Conservation (phyloP, 768 basidiomycete genomes). For the Tremella yokohamensis region DNA sequence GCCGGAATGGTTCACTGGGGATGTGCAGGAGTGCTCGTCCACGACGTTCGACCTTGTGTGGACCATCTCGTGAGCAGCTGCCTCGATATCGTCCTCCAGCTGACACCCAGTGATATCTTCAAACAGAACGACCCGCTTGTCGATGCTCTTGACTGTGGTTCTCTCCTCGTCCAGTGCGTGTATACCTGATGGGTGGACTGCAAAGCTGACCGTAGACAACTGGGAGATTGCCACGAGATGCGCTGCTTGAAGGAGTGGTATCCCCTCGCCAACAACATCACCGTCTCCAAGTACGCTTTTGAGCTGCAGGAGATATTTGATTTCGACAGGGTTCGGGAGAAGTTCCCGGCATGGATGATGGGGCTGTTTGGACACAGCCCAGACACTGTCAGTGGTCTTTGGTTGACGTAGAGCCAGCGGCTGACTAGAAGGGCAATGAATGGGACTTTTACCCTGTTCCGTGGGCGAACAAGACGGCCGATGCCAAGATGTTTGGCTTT, state of each 20-base stretch:
- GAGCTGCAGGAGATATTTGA: conserved; percentile 47
- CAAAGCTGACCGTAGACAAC: conserved; percentile 33
- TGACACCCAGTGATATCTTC: conserved; percentile 45
- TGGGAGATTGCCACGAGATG: conserved; percentile 46
- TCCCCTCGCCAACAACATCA: conserved; percentile 47
- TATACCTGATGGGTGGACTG: background rate
- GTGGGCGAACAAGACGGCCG: conserved; percentile 35
- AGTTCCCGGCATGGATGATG: conserved; percentile 38
- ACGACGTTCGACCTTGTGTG: conserved; percentile 40
- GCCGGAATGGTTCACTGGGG: conserved; percentile 4
- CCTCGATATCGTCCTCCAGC: too few species aligned
- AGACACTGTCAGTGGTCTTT: conserved; percentile 39
- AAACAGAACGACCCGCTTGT: conserved; percentile 40
- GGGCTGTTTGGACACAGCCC: conserved; percentile 48
- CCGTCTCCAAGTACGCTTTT: conserved; percentile 50
- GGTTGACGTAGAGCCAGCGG: background rate
- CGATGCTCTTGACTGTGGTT: conserved; percentile 45
- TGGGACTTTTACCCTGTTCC: conserved; percentile 49
- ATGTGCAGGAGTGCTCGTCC: conserved; percentile 18
- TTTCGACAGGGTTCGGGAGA: conserved; percentile 26
- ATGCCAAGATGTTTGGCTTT: conserved; percentile 47
- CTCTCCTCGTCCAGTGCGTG: conserved; percentile 48
- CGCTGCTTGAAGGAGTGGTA: conserved; percentile 47
- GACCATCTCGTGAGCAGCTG: conserved; percentile 49
- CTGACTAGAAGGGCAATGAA: conserved; percentile 35